Evolutionary conservation across 768 basidiomycete genomes (phyloP), one percentile per base, ranked within the genome.

Genomic region (Termitomyces sp.): DNA sequence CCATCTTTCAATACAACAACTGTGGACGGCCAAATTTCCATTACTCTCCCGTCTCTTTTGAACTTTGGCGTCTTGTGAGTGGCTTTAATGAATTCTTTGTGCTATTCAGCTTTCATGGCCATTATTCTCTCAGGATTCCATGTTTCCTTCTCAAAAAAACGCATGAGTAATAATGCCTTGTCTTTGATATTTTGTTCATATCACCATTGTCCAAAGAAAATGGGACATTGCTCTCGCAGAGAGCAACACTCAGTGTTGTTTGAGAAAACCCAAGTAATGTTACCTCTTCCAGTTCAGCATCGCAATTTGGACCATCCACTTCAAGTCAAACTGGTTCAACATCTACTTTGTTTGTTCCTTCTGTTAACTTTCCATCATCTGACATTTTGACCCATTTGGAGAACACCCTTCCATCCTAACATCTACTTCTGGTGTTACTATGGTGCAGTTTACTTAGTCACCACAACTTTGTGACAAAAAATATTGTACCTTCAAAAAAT

Each of bases 1-100:
- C n/a, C n/a, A n/a, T n/a, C 42, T 6, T 9, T 53, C 14, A 48
- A 60, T 43, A 17, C 23, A 10, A 56, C 50, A 23, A 60, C 54
- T 5, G 5, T 34, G 3, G 42, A 46, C 6, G 44, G 47, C 14
- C 5, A 40, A 32, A 21, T 38, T 25, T 46, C 23, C 16, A 17
- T 59, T 19, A 23, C 14, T 19, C 34, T 60, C 10, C 55, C 54
- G 5, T 23, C 29, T 1, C 41, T 52, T 19, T 27, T 47, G 8
- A 31, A 52, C 35, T 42, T 56, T 17, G 54, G 29, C 17, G 16
- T 59, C n/a, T 8, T 37, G 54, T 53, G 12, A 56, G 49, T 21
- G 9, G 21, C 5, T 16, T n/a, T n/a, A n/a, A n/a, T 19, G 17
- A 42, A 8, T 21, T 34, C 51, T 12, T 16, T 12, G 7, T 38